Evolutionary conservation across 2,329 filamentous ascomycete species (phyloP), one percentile per base, ranked within the genome.

Genomic region (Fusarium clavum): DNA sequence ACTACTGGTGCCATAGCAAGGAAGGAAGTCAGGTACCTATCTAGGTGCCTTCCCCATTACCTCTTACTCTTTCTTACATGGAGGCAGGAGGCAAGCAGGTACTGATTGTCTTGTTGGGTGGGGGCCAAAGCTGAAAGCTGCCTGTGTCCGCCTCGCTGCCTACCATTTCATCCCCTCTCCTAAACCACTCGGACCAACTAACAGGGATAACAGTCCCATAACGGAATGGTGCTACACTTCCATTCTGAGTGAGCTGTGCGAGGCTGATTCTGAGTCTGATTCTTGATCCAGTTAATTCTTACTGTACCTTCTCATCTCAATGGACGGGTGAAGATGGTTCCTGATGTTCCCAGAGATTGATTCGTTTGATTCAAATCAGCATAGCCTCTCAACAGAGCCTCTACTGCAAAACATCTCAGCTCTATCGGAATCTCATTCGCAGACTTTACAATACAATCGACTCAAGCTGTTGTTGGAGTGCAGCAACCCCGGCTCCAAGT

Each of bases 111-210:
- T 56, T 34, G 24, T 29, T 22, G 51, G 47, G 48, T 60, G 54
- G 67, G 53, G 60, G 60, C 44, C 44, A 49, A 51, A 62, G 46
- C 62, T 65, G 34, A 49, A 51, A 62, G 46, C 62, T 65, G 34
- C 16, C 34, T 38, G 46, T 65, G 72, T 75, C 74, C 65, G 74
- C 74, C 74, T 76, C 60, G 74, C 67, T 76, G 69, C 74, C 74
- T 76, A 70, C 75, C 41, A 38, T 38, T 38, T 40, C 24, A 22
- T 32, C 40, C 46, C 25, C 38, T 67, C 30, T 22, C 44, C 43
- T 25, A 64, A 64, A 60, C 74, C 74, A 75, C 72, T 62, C 47
- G 34, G 56, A 45, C 54, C 34, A 49, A 55, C 48, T 14, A 60
- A 49, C 65, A 69, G 60, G 65, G 65, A 49, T 70, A 43, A 51